phyloP scores from a whole-genome alignment of 1,139 yeast genomes.

The Debaryomyces sp. region DNA sequence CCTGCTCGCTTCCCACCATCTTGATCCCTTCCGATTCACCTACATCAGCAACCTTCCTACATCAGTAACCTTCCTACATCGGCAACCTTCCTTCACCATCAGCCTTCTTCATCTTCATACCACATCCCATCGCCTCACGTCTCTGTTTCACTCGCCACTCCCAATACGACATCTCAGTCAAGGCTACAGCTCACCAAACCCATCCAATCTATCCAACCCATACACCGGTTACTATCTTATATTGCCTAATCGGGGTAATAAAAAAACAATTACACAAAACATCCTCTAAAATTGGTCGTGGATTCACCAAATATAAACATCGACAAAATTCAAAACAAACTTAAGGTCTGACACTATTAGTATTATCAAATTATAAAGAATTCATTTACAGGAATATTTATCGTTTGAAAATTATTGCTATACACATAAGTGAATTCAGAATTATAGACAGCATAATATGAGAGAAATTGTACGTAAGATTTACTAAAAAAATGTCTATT shows the following conservation, averaged over 20 bases:
- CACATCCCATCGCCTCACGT: too few relatives aligned
- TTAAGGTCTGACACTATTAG: background rate
- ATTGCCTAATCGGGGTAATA: slow-evolving; percentile 5
- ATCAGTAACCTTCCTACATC: too few relatives aligned
- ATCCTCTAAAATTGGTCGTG: background rate
- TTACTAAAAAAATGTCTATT: background rate
- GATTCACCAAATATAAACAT: slow-evolving; percentile 2
- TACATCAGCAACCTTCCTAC: too few relatives aligned
- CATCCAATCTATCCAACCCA: background rate
- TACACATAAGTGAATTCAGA: slow-evolving; percentile 1
- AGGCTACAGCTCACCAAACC: background rate
- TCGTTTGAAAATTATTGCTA: slow-evolving; percentile 3
- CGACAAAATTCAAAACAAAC: slow-evolving; percentile 8
- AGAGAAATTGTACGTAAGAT: slow-evolving; percentile 59
- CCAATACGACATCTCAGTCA: too few relatives aligned
- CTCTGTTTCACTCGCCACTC: too few relatives aligned
- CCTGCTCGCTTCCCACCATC: too few relatives aligned
- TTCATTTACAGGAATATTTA: slow-evolving; percentile 4
- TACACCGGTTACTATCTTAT: background rate
- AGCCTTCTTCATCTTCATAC: too few relatives aligned
- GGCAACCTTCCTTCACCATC: too few relatives aligned
- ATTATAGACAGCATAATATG: slow-evolving; percentile 30
- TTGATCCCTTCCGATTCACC: too few relatives aligned
- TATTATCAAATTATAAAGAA: background rate
- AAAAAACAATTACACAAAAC: slow-evolving; percentile 5